Conservation (phyloP, 2,329 filamentous ascomycete species). For the Mariannaea sp. region DNA sequence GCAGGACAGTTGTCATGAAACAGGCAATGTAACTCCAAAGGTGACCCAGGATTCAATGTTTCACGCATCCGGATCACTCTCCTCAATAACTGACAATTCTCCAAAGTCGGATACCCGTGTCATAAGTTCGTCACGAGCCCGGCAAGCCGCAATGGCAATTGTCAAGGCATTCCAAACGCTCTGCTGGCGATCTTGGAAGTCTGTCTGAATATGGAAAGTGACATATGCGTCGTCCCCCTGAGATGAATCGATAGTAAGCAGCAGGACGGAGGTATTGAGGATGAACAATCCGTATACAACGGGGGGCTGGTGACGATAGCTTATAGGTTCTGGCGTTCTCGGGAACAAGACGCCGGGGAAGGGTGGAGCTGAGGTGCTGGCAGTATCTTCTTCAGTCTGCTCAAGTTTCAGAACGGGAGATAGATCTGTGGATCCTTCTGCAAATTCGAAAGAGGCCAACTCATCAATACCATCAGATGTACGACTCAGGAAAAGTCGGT, state of each 20-base stretch:
- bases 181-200: constrained; percentile 47
- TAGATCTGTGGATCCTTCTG: background rate
- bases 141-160: constrained; percentile 46
- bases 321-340: constrained; percentile 13
- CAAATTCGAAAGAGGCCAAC: background rate
- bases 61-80: constrained; percentile 48
- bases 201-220: constrained; percentile 50
- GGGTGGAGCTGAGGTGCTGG: background rate
- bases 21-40: background rate
- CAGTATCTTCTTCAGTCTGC: background rate
- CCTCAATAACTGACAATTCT: constrained; percentile 33
- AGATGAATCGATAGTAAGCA: constrained; percentile 48
- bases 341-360: constrained; percentile 1
- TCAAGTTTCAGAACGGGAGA: background rate
- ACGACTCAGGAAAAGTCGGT: constrained; percentile 10
- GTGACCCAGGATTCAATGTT: background rate
- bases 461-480: constrained; percentile 15
- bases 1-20: too few relatives aligned
- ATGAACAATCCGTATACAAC: constrained; percentile 52
- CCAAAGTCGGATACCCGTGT: constrained; percentile 44
- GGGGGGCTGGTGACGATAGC: constrained; percentile 42
- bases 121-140: constrained; percentile 48
- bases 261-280: constrained; percentile 45
- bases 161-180: constrained; percentile 53
- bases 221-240: constrained; percentile 44